Conservation (phyloP, 192 early-diverging fungal species). For the Cetraspora pellucida region DNA sequence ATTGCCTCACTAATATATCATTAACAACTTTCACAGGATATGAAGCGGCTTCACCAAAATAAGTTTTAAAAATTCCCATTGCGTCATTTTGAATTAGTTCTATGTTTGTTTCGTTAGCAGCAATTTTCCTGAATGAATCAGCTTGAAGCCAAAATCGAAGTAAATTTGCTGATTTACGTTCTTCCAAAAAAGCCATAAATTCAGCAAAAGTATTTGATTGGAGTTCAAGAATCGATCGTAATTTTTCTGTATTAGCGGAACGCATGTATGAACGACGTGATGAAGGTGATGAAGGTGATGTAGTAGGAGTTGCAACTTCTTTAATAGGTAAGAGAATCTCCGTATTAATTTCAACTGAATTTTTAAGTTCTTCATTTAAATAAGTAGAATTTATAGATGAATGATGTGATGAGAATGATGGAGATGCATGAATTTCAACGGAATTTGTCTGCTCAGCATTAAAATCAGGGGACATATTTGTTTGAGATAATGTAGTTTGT, state of each 20-base stretch:
- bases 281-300: background rate
- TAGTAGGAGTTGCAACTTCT: too few relatives aligned
- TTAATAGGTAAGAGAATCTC: too few relatives aligned
- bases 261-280: background rate
- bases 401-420: too few relatives aligned
- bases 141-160: constrained; percentile 27
- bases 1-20: constrained; percentile 4
- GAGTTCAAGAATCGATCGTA: constrained; percentile 7
- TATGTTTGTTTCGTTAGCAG: constrained; percentile 3
- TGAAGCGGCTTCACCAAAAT: constrained; percentile 24
- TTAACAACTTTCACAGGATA: background rate
- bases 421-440: too few relatives aligned
- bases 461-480: background rate
- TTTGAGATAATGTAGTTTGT: background rate
- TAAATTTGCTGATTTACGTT: constrained; percentile 5
- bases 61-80: constrained; percentile 18
- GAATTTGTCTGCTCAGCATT: background rate
- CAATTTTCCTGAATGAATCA: constrained; percentile 22
- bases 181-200: constrained; percentile 31
- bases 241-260: background rate
- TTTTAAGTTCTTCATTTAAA: background rate
- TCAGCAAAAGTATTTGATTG: constrained; percentile 3
- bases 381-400: too few relatives aligned
- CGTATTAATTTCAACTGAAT: background rate
- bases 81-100: constrained; percentile 20